Conservation (phyloP, 2,329 filamentous ascomycete species). For the Hirsutella minnesotensis region DNA sequence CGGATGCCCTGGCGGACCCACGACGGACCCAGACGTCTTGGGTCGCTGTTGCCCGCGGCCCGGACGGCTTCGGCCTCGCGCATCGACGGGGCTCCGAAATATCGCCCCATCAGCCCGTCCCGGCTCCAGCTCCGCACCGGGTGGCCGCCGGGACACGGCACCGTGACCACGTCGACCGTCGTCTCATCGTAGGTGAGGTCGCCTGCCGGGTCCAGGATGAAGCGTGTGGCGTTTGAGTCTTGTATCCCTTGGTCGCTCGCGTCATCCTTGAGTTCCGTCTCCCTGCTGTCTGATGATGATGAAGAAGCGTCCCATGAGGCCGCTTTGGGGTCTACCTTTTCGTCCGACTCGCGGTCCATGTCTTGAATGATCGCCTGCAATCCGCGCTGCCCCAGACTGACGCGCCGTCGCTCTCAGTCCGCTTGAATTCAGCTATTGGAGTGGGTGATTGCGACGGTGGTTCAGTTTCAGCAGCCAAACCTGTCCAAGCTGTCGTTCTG, state of each 20-base stretch:
- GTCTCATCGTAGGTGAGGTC: slow-evolving; percentile 36
- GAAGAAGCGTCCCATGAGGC: background rate
- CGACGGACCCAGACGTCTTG: slow-evolving; percentile 15
- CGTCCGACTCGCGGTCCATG: no score
- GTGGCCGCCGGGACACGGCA: slow-evolving; percentile 41
- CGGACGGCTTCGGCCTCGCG: slow-evolving; percentile 19
- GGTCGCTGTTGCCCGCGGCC: slow-evolving; percentile 3
- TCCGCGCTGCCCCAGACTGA: no score
- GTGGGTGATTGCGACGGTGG: no score
- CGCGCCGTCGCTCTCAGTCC: no score
- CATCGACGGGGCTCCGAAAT: slow-evolving; percentile 30
- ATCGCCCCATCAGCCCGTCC: slow-evolving; percentile 34
- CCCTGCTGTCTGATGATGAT: background rate
- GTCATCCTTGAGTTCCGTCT: background rate
- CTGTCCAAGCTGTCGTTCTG: no score
- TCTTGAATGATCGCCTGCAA: no score
- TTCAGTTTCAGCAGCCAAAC: no score
- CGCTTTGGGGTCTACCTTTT: background rate
- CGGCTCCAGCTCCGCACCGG: slow-evolving; percentile 41
- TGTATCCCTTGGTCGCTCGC: background rate
- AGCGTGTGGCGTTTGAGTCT: slow-evolving; percentile 7
- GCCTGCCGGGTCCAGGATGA: slow-evolving; percentile 23
- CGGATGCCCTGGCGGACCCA: slow-evolving; percentile 44
- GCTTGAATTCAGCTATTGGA: no score
- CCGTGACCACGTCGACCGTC: slow-evolving; percentile 38